Conservation (phyloP, 495 filamentous ascomycete species). For the Neurospora discreta region DNA sequence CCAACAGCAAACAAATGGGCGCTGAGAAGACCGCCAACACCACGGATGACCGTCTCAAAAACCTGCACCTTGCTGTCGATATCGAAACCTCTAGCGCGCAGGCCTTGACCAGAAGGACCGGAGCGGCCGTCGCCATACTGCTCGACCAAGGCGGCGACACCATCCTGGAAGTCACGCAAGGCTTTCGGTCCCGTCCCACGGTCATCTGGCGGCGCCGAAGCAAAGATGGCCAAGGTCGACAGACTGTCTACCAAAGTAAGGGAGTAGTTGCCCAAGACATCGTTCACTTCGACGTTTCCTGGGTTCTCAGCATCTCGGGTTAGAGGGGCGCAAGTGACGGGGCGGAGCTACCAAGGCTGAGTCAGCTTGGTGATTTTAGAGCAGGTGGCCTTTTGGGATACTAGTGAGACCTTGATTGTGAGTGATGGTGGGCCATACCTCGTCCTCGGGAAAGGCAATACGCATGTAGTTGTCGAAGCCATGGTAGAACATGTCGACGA, state of each 20-base stretch:
- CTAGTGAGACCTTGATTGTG: conserved; percentile 3
- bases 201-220: conserved; percentile 49
- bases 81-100: conserved; percentile 77
- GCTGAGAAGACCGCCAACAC: conserved; percentile 81
- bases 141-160: conserved; percentile 64
- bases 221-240: conserved; percentile 83
- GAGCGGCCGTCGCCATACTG: conserved; percentile 77
- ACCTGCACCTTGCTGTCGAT: conserved; percentile 96
- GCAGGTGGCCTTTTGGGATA: not conserved
- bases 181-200: conserved; percentile 46
- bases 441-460: conserved; percentile 92
- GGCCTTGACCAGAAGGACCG: conserved; percentile 58
- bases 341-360: conserved; percentile 47
- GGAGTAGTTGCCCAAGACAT: conserved; percentile 94
- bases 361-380: not conserved
- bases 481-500: conserved; percentile 91
- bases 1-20: conserved; percentile 89
- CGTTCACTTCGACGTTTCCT: conserved; percentile 78
- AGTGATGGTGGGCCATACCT: conserved; percentile 36
- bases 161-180: conserved; percentile 66
- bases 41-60: conserved; percentile 93
- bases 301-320: conserved; percentile 73
- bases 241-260: conserved; percentile 91
- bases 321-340: conserved; percentile 72
- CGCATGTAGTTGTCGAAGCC: conserved; percentile 92